A percentile compares a stretch with the other conserved stretches of the same genome.
phyloP scores from a whole-genome alignment of 2,329 filamentous ascomycete species.

The Niveomyces coronatus region DNA sequence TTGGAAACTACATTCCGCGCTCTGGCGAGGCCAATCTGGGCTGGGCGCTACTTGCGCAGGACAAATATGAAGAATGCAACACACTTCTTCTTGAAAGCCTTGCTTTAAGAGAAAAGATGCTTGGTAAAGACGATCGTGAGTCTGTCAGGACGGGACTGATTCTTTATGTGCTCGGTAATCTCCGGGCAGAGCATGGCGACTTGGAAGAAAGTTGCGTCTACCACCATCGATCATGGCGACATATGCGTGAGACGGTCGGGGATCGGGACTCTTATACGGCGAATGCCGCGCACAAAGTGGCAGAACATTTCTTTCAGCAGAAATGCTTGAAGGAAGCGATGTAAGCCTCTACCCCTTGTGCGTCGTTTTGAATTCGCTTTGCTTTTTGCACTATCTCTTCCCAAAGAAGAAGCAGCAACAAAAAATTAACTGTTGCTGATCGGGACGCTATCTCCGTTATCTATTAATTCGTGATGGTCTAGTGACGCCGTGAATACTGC shows the following conservation, averaged over 20 bases:
- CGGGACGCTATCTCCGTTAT: no score
- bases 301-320: constrained; percentile 7
- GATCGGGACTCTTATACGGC: constrained; percentile 10
- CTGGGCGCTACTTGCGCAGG: constrained; percentile 10
- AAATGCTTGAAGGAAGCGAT: constrained; percentile 5
- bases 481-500: constrained; percentile 3
- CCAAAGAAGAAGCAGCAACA: no score
- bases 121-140: constrained; percentile 10
- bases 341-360: constrained; percentile 9
- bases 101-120: constrained; percentile 3
- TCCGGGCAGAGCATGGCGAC: constrained; percentile 4
- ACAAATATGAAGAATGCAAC: constrained; percentile 10
- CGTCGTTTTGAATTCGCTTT: no score
- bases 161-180: constrained; percentile 9
- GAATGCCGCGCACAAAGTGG: constrained; percentile 8
- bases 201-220: constrained; percentile 10
- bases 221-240: constrained; percentile 8
- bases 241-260: constrained; percentile 10
- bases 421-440: no score
- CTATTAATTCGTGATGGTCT: no score
- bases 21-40: constrained; percentile 10
- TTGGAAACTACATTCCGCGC: constrained; percentile 10
- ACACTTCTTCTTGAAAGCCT: constrained; percentile 9
- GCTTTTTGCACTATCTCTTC: no score
- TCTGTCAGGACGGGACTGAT: constrained; percentile 9